Percentiles rank a stretch among this genome's conserved stretches.
phyloP scores from a whole-genome alignment of 352 stramenopile genomes.

The Pythium aquatile region DNA sequence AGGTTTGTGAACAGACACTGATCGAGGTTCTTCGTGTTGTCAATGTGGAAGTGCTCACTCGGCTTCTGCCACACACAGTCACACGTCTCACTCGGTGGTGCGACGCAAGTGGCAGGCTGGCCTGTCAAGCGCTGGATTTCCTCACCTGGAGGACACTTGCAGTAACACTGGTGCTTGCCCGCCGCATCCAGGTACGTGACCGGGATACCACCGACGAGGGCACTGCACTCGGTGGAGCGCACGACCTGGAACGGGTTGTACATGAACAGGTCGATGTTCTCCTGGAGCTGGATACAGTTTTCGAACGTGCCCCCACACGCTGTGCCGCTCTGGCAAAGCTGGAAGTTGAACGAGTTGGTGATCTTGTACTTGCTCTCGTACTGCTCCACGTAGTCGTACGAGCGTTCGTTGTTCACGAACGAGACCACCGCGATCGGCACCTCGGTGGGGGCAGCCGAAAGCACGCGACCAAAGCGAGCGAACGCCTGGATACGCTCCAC shows the following conservation, averaged over 20 bases:
- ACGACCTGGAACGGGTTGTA: constrained; percentile 59
- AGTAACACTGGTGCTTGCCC: constrained; percentile 50
- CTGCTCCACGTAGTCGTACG: constrained; percentile 31
- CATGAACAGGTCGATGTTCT: constrained; percentile 51
- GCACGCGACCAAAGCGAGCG: constrained; percentile 31
- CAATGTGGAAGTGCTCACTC: constrained; percentile 22
- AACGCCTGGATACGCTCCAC: constrained; percentile 40
- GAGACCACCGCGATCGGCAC: constrained; percentile 37
- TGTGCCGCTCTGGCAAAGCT: constrained; percentile 29
- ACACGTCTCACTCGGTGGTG: constrained; percentile 23
- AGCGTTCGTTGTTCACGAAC: constrained; percentile 38
- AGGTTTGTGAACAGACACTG: constrained; percentile 40
- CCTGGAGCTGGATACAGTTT: constrained; percentile 36
- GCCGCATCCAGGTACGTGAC: constrained; percentile 43
- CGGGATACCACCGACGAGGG: constrained; percentile 37
- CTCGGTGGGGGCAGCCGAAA: constrained; percentile 10
- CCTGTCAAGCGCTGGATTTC: constrained; percentile 10
- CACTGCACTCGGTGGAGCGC: constrained; percentile 36
- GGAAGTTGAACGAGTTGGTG: constrained; percentile 43
- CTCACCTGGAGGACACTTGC: constrained; percentile 43
- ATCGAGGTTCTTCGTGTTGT: constrained; percentile 25
- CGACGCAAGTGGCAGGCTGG: constrained; percentile 3
- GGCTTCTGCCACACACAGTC: constrained; percentile 44
- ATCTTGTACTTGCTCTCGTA: constrained; percentile 31
- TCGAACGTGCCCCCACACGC: constrained; percentile 27